Conservation (phyloP, 805 yeast genomes). For the Yarrowia phangngaensis region DNA sequence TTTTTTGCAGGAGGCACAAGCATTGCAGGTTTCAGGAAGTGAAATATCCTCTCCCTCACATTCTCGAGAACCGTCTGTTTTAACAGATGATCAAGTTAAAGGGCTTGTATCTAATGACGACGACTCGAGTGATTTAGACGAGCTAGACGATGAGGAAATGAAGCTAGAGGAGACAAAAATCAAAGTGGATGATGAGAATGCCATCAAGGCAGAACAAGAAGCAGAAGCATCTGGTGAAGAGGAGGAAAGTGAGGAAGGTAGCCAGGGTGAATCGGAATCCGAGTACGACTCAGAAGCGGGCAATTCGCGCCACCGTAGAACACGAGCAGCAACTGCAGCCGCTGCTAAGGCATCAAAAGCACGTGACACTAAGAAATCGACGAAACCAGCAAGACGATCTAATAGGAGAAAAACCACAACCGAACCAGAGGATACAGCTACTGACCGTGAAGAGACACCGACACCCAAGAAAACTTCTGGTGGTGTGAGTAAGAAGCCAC, state of each 20-base stretch:
- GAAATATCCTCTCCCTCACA: not conserved
- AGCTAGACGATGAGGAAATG: constrained; percentile 21
- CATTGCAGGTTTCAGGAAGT: not conserved
- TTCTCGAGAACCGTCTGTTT: constrained; percentile 8
- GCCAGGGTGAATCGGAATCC: constrained; percentile 5
- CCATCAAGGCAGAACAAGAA: not conserved
- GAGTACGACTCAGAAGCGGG: constrained; percentile 10
- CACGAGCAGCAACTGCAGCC: constrained; percentile 17
- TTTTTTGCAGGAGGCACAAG: constrained; percentile 11
- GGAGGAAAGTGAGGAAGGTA: constrained; percentile 5
- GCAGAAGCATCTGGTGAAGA: not conserved
- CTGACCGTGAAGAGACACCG: constrained; percentile 14
- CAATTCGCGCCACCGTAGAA: not conserved
- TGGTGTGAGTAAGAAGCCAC: constrained; percentile 16
- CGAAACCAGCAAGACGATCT: constrained; percentile 3
- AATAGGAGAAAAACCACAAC: constrained; percentile 6
- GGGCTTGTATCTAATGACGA: not conserved
- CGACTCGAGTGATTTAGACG: constrained; percentile 13
- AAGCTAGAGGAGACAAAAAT: constrained; percentile 11
- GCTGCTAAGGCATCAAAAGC: constrained; percentile 9
- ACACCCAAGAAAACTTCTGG: constrained; percentile 22
- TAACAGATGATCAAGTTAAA: constrained; percentile 3
- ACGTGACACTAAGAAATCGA: too few species aligned
- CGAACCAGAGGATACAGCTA: constrained; percentile 18
- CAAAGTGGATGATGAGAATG: constrained; percentile 4